Evolutionary conservation across 495 filamentous ascomycete genomes (phyloP).

Genomic region (Aspergillus wentii): DNA sequence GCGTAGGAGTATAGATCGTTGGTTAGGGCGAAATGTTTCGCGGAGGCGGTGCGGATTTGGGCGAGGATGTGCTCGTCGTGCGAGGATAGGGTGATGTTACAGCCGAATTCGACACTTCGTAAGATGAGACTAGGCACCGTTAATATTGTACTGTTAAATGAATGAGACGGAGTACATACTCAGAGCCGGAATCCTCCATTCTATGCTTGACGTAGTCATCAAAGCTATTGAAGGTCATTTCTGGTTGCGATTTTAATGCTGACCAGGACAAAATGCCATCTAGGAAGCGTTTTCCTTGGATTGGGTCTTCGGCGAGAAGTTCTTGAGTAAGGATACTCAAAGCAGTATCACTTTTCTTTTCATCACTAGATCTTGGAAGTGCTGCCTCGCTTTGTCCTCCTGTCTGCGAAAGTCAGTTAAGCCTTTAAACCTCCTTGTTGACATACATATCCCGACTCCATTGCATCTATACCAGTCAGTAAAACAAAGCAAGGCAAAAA

Average conservation of each 20-base stretch:
- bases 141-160: neutral
- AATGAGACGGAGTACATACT: slow-evolving; percentile 5
- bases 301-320: slow-evolving; percentile 3
- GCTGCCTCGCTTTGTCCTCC: no score
- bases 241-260: neutral
- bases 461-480: slow-evolving; percentile 1
- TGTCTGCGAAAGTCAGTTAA: no score
- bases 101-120: slow-evolving; percentile 7
- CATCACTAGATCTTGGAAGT: no score
- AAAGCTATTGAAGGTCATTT: neutral
- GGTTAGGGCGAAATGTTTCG: slow-evolving; percentile 8
- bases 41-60: slow-evolving; percentile 3
- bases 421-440: no score
- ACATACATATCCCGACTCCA: slow-evolving; percentile 9
- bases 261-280: slow-evolving; percentile 5
- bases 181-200: slow-evolving; percentile 5
- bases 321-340: slow-evolving; percentile 4
- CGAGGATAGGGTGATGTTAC: neutral
- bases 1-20: slow-evolving; percentile 17
- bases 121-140: slow-evolving; percentile 4
- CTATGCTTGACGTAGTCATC: slow-evolving; percentile 8
- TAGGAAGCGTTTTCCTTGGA: slow-evolving; percentile 5
- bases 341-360: neutral
- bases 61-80: neutral
- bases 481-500: no score